phyloP scores from a whole-genome alignment of 2,329 filamentous ascomycete genomes.

The Blastomyces percursus region DNA sequence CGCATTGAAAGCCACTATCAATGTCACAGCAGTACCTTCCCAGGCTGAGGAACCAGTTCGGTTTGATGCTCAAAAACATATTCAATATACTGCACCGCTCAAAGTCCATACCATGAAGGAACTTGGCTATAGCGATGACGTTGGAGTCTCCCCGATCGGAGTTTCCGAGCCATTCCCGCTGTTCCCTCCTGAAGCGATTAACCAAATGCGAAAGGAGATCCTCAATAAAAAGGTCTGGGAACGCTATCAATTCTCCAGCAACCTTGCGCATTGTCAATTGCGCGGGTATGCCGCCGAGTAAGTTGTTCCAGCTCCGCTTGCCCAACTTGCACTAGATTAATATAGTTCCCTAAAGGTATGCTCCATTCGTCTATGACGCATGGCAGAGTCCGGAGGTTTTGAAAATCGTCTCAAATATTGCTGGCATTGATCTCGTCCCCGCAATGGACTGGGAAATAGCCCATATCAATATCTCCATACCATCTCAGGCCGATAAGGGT shows the following conservation, averaged over 20 bases:
- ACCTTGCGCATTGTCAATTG: constrained; percentile 46
- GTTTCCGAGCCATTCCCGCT: constrained; percentile 56
- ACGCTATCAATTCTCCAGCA: constrained; percentile 49
- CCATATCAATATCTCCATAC: constrained; percentile 46
- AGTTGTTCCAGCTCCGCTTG: constrained; percentile 20
- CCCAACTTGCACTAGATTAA: neutral
- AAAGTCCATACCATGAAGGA: constrained; percentile 52
- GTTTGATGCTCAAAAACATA: constrained; percentile 47
- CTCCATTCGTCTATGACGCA: constrained; percentile 53
- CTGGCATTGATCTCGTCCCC: constrained; percentile 45
- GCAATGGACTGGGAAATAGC: constrained; percentile 47
- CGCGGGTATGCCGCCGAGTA: constrained; percentile 48
- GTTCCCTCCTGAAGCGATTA: constrained; percentile 51
- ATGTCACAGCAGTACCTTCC: neutral
- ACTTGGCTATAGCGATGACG: constrained; percentile 44
- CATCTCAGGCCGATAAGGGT: constrained; percentile 39
- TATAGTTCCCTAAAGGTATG: constrained; percentile 34
- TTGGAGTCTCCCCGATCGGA: constrained; percentile 51
- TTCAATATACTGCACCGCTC: constrained; percentile 42
- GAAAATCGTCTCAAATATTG: constrained; percentile 41
- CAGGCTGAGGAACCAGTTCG: constrained; percentile 14
- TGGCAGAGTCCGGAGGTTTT: constrained; percentile 47
- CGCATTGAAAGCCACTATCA: neutral
- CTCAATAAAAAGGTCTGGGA: constrained; percentile 46
- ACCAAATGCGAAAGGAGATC: constrained; percentile 53